These are phyloP conservation scores for Aspergillus caelatus DNA, from an alignment of 2,329 filamentous ascomycete genomes.

Conservation along the genomic window DNA sequence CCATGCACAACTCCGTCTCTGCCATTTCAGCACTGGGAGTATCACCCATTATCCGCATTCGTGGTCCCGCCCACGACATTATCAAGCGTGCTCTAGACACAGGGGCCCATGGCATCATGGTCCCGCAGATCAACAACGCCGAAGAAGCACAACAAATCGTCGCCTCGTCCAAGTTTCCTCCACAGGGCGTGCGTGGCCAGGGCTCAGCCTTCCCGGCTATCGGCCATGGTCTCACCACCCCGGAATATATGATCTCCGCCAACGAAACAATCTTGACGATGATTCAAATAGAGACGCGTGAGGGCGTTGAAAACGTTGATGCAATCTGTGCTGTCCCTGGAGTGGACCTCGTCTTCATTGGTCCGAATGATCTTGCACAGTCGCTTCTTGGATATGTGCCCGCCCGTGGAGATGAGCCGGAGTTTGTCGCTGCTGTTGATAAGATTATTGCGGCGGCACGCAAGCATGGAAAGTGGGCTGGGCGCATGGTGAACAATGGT, in stretches of 20 bases:
- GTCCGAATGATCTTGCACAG: constrained; percentile 38
- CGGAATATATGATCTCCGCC: constrained; percentile 37
- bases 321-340: constrained; percentile 43
- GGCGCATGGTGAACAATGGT: constrained; percentile 54
- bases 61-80: constrained; percentile 24
- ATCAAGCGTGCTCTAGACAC: constrained; percentile 30
- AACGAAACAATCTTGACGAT: constrained; percentile 38
- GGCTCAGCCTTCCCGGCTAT: constrained; percentile 32
- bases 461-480: constrained; percentile 67
- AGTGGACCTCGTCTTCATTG: constrained; percentile 42
- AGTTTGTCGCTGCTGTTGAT: constrained; percentile 62
- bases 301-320: constrained; percentile 45
- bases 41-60: constrained; percentile 28
- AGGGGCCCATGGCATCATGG: constrained; percentile 54
- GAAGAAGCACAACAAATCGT: constrained; percentile 42
- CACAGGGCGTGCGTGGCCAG: constrained; percentile 32
- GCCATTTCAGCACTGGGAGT: constrained; percentile 29
- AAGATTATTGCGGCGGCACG: constrained; percentile 61
- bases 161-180: constrained; percentile 37
- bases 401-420: constrained; percentile 56
- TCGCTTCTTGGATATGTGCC: constrained; percentile 63
- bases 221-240: constrained; percentile 35
- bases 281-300: constrained; percentile 44
- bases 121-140: constrained; percentile 51
- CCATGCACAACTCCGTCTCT: constrained; percentile 31